phyloP scores from a whole-genome alignment of 257 asterid genomes.

The Thymus mandschuricus region DNA sequence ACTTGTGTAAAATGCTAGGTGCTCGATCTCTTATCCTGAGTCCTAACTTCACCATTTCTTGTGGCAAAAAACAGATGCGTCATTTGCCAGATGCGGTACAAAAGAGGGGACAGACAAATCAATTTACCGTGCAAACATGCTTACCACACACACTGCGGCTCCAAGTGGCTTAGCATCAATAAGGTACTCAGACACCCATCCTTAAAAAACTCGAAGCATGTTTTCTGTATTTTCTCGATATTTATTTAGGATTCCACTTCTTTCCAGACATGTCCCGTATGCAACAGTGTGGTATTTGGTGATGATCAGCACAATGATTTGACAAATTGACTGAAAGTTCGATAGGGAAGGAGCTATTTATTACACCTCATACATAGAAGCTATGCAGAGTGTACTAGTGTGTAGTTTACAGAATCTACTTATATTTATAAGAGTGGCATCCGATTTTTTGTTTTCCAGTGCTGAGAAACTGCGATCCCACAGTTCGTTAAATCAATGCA shows the following conservation, averaged over 20 bases:
- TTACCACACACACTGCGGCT: conserved; percentile 80
- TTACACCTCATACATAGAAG: conserved; percentile 41
- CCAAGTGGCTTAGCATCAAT: conserved; percentile 94
- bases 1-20: neutral
- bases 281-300: conserved; percentile 75
- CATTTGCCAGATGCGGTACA: conserved; percentile 88
- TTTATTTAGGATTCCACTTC: conserved; percentile 15
- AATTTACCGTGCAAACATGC: conserved; percentile 84
- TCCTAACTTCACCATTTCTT: neutral
- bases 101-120: conserved; percentile 83
- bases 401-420: conserved; percentile 34
- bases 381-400: conserved; percentile 34
- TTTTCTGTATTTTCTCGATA: neutral
- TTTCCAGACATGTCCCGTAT: conserved; percentile 82
- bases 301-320: conserved; percentile 47
- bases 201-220: neutral
- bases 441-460: conserved; percentile 23
- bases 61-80: conserved; percentile 62
- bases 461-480: conserved; percentile 7
- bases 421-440: conserved; percentile 25
- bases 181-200: conserved; percentile 50
- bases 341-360: conserved; percentile 23
- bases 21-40: neutral
- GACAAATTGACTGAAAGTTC: conserved; percentile 18
- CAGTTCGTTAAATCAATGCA: too few species aligned